A percentile compares a stretch with the other conserved stretches of the same genome.
Evolutionary conservation across 345 rosid genomes (phyloP).

Genomic region (Eucalyptus camaldulensis): DNA sequence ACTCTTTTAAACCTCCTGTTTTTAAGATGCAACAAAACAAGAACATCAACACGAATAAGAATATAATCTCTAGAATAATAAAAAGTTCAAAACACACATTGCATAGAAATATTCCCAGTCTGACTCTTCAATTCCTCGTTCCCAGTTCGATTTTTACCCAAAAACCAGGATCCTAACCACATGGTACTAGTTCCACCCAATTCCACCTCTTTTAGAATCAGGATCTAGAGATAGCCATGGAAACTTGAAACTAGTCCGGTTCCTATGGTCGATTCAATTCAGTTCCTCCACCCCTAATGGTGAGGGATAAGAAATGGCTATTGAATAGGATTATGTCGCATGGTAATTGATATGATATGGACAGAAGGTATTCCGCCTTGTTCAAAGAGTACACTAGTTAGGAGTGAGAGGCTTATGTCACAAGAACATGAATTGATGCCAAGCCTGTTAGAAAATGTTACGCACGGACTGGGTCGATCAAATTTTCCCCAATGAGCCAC

Average conservation of each 20-base stretch:
- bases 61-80: too few species aligned
- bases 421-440: not conserved
- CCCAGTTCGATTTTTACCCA: too few species aligned
- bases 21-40: not conserved
- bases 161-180: too few species aligned
- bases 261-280: too few species aligned
- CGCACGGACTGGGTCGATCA: not conserved
- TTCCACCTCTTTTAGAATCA: too few species aligned
- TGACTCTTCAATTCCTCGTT: too few species aligned
- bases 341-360: not conserved
- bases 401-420: not conserved
- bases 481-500: not conserved
- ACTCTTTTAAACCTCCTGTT: slow-evolving; percentile 77
- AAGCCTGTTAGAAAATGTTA: not conserved
- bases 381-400: not conserved
- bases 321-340: not conserved
- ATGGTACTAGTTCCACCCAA: too few species aligned
- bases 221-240: too few species aligned
- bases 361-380: not conserved
- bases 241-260: too few species aligned
- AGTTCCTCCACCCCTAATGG: too few species aligned
- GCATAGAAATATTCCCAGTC: too few species aligned
- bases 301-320: not conserved
- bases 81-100: too few species aligned
- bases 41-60: not conserved